Evolutionary conservation across 495 filamentous ascomycete genomes (phyloP).

Genomic region (Penicillium taxi): DNA sequence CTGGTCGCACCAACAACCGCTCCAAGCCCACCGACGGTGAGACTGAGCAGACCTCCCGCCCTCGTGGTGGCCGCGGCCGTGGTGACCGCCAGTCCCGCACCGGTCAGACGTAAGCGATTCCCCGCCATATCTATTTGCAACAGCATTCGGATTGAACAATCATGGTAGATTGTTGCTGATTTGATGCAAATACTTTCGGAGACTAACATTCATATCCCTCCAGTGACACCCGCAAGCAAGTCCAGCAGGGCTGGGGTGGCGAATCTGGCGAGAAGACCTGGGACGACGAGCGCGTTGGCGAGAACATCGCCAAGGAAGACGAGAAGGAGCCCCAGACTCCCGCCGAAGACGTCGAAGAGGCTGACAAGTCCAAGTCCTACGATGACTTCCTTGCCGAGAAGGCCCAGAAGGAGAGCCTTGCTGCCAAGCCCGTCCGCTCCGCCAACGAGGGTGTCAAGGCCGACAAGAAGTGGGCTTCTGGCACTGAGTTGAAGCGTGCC

Average conservation of each 20-base stretch:
- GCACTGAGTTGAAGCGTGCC: slow-evolving; percentile 62
- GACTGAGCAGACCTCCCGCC: slow-evolving; percentile 45
- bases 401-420: slow-evolving; percentile 71
- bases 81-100: slow-evolving; percentile 79
- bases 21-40: slow-evolving; percentile 74
- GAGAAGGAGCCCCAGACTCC: slow-evolving; percentile 52
- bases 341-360: slow-evolving; percentile 52
- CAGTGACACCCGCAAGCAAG: slow-evolving; percentile 88
- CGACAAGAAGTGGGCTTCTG: slow-evolving; percentile 86
- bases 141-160: too few relatives aligned
- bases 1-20: slow-evolving; percentile 75
- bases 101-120: slow-evolving; percentile 56
- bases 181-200: too few relatives aligned
- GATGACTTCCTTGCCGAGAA: slow-evolving; percentile 80
- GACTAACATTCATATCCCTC: slow-evolving; percentile 9
- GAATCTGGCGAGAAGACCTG: slow-evolving; percentile 69
- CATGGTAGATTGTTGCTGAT: too few relatives aligned
- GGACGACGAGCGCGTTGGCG: slow-evolving; percentile 81
- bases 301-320: slow-evolving; percentile 76
- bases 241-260: slow-evolving; percentile 82
- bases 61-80: slow-evolving; percentile 48
- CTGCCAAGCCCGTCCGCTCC: slow-evolving; percentile 64
- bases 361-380: slow-evolving; percentile 84
- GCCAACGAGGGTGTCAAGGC: slow-evolving; percentile 80
- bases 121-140: too few relatives aligned